Percentiles rank a stretch among this genome's conserved stretches.
phyloP scores from a whole-genome alignment of 2,329 filamentous ascomycete species.

The Trichoderma sp. region DNA sequence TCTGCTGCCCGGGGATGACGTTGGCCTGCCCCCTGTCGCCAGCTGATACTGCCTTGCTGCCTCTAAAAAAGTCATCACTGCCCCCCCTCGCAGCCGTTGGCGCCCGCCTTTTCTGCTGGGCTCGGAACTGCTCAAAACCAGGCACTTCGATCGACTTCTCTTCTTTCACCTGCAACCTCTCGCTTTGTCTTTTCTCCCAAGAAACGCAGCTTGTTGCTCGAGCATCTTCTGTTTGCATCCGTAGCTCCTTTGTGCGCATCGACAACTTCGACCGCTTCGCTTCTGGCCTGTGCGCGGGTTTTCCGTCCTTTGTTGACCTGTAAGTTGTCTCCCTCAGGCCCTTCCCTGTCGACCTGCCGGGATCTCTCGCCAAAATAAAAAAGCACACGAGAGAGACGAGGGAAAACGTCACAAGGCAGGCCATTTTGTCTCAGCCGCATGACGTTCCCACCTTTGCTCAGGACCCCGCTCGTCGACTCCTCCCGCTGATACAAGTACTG shows the following conservation, averaged over 20 bases:
- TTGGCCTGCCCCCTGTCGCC: conserved; percentile 25
- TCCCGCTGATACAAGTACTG: conserved; percentile 24
- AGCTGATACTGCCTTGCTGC: conserved; percentile 30
- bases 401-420: conserved; percentile 23
- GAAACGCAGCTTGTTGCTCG: too few species aligned
- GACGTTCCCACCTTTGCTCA: conserved; percentile 21
- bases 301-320: background rate
- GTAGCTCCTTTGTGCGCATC: background rate
- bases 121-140: conserved; percentile 25
- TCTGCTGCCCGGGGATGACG: conserved; percentile 23
- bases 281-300: conserved; percentile 3
- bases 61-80: conserved; percentile 25
- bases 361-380: background rate
- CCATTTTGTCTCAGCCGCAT: conserved; percentile 27
- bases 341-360: background rate
- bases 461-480: conserved; percentile 24
- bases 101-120: conserved; percentile 22
- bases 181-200: background rate
- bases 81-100: conserved; percentile 20
- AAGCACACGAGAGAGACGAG: background rate
- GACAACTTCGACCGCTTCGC: background rate
- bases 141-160: conserved; percentile 6
- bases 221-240: background rate
- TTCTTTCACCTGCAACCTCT: background rate
- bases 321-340: background rate